A percentile compares a stretch with the other conserved stretches of the same genome.
Conservation (phyloP, 2,329 filamentous ascomycete genomes). For the Paracoccidioides brasiliensis region DNA sequence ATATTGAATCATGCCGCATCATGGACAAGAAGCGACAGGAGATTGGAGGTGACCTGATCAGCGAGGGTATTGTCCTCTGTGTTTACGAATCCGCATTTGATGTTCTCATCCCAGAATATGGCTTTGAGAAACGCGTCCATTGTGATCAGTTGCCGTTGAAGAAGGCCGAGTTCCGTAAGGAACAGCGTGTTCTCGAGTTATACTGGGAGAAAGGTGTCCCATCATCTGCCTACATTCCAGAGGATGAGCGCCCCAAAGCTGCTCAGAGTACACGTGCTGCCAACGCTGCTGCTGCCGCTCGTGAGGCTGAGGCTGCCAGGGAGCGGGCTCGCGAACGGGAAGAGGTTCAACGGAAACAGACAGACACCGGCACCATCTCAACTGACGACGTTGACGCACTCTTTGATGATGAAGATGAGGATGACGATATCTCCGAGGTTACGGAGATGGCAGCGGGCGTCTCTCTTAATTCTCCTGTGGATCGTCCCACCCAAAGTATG, state of each 20-base stretch:
- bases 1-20: slow-evolving; percentile 90
- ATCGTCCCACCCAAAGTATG: slow-evolving; percentile 89
- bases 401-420: slow-evolving; percentile 66
- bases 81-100: slow-evolving; percentile 99
- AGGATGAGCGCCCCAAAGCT: slow-evolving; percentile 88
- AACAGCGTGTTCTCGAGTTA: slow-evolving; percentile 82
- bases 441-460: slow-evolving; percentile 88
- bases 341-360: slow-evolving; percentile 82
- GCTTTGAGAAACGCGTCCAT: slow-evolving; percentile 98
- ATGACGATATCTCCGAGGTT: slow-evolving; percentile 73
- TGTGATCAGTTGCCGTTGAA: slow-evolving; percentile 93
- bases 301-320: slow-evolving; percentile 70
- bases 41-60: slow-evolving; percentile 79
- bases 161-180: slow-evolving; percentile 99
- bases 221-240: slow-evolving; percentile 87
- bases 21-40: slow-evolving; percentile 90
- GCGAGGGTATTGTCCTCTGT: slow-evolving; percentile 88
- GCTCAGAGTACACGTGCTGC: slow-evolving; percentile 58
- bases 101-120: slow-evolving; percentile 93
- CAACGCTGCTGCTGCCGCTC: slow-evolving; percentile 62
- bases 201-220: slow-evolving; percentile 99
- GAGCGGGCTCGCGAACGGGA: slow-evolving; percentile 74
- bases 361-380: slow-evolving; percentile 86
- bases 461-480: slow-evolving; percentile 55
- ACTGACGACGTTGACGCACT: slow-evolving; percentile 89